phyloP scores from a whole-genome alignment of 371 early-diverging fungal species.

The Mucor sp. region DNA sequence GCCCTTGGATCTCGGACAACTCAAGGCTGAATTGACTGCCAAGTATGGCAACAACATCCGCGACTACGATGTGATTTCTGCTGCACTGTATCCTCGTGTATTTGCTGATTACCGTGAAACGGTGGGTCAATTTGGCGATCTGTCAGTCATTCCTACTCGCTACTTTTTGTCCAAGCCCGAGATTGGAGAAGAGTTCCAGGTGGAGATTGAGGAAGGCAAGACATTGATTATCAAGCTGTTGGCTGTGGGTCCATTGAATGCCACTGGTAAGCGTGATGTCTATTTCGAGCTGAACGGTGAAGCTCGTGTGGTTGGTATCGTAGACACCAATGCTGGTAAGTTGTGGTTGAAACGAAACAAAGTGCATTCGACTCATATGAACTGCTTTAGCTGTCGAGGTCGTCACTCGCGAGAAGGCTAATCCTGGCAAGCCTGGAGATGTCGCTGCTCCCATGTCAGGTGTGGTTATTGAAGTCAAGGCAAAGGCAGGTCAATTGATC shows the following conservation, averaged over 20 bases:
- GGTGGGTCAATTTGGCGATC: constrained; percentile 79
- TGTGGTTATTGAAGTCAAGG: constrained; percentile 88
- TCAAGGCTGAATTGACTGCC: constrained; percentile 74
- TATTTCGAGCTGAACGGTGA: constrained; percentile 96
- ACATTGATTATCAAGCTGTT: constrained; percentile 87
- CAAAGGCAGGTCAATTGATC: constrained; percentile 76
- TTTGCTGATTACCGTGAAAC: constrained; percentile 86
- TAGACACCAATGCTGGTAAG: constrained; percentile 52
- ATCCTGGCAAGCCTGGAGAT: constrained; percentile 75
- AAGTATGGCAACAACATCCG: constrained; percentile 78
- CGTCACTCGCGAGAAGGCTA: constrained; percentile 78
- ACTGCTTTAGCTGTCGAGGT: constrained; percentile 53
- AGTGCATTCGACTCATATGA: not conserved
- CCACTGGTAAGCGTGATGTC: constrained; percentile 85
- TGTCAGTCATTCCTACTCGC: constrained; percentile 87
- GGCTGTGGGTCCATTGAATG: constrained; percentile 85
- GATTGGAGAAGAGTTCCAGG: constrained; percentile 85
- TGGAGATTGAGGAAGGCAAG: constrained; percentile 88
- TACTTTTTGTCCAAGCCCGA: constrained; percentile 88
- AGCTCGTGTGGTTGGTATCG: constrained; percentile 80
- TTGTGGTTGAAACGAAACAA: not conserved
- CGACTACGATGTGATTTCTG: constrained; percentile 84
- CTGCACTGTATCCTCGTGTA: constrained; percentile 93
- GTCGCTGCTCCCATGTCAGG: constrained; percentile 97
- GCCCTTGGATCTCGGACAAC: constrained; percentile 75